Base-by-base conservation (phyloP, 192 early-diverging fungal species). In the Radiomyces spectabilis region DNA sequence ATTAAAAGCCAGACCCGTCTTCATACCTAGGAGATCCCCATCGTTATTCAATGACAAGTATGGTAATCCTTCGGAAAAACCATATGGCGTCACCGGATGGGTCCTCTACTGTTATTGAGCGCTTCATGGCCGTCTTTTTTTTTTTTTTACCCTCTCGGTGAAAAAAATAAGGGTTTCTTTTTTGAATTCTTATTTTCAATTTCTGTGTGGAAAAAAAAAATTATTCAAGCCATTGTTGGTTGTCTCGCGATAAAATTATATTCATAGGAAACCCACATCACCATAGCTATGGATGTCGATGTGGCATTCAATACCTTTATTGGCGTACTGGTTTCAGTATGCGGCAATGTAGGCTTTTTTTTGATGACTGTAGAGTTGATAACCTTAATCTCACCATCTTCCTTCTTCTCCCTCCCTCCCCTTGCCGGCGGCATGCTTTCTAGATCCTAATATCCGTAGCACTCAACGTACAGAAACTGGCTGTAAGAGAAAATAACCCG, bases 401-500 rank as follows among this genome's bases (percentile, higher is more conserved):
- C 26, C 39, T 44, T 55, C 8, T 13, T 32, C n/a, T n/a, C n/a
- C n/a, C n/a, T n/a, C n/a, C n/a, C n/a, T n/a, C n/a, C n/a, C n/a
- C n/a, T n/a, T n/a, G n/a, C n/a, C n/a, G n/a, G n/a, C n/a, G n/a
- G n/a, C n/a, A 26, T 18, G 24, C 8, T 43, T 18, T 24, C 8
- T 56, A 81, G 79, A 70, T 80, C 47, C 65, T 82, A 19, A 88
- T 88, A 21, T 86, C 84, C 3, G 63, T 81, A 4, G 85, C 84
- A 0, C 70, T 88, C 32, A 88, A 88, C 59, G 53, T 88, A 18
- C 86, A 88, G 64, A 88, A 88, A 49, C 65, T 76, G 38, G 85
- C 83, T 15, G 64, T 66, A 66, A 59, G 57, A 34, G n/a, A n/a
- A n/a, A n/a, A n/a, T n/a, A n/a, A n/a, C 71, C 56, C 65, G 75